These are phyloP conservation scores for Dictyophora rubrovolvata DNA, from an alignment of 768 basidiomycete species.

Conservation along the genomic window DNA sequence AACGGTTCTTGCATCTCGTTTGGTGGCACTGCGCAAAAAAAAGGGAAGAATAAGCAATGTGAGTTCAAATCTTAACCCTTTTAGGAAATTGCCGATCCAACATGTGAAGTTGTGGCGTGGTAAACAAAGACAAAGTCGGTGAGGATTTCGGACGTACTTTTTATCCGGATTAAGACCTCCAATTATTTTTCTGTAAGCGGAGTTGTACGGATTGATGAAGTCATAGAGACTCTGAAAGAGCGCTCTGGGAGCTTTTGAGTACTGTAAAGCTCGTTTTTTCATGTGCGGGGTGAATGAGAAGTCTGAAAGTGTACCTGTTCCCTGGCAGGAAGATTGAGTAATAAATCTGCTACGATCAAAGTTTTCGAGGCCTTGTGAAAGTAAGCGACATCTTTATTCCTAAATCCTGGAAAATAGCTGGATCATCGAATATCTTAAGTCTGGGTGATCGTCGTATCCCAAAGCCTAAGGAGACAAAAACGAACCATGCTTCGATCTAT, in stretches of 20 bases:
- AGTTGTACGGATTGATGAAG: slow-evolving; percentile 17
- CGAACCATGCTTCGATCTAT: slow-evolving; percentile 3
- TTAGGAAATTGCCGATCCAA: no score
- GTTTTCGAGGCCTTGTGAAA: slow-evolving; percentile 62
- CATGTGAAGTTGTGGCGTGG: not conserved
- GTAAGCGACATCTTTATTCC: slow-evolving; percentile 78
- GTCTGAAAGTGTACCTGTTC: slow-evolving; percentile 45
- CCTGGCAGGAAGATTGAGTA: slow-evolving; percentile 70
- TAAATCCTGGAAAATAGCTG: slow-evolving; percentile 62
- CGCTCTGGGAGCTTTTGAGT: slow-evolving; percentile 20
- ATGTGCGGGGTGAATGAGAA: no score
- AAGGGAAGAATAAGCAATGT: not conserved
- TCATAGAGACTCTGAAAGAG: slow-evolving; percentile 11
- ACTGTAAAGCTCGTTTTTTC: not conserved
- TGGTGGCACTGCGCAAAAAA: slow-evolving; percentile 31
- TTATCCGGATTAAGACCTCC: slow-evolving; percentile 18
- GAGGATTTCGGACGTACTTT: slow-evolving; percentile 17
- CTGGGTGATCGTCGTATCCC: not conserved
- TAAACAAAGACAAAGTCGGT: not conserved
- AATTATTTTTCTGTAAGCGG: slow-evolving; percentile 9
- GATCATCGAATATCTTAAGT: not conserved
- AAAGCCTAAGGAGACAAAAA: not conserved
- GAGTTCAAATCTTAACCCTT: no score
- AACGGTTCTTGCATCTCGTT: slow-evolving; percentile 52
- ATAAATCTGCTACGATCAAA: slow-evolving; percentile 70